Conservation (phyloP, 2,329 filamentous ascomycete species). For the Mycosphaerella sp. region DNA sequence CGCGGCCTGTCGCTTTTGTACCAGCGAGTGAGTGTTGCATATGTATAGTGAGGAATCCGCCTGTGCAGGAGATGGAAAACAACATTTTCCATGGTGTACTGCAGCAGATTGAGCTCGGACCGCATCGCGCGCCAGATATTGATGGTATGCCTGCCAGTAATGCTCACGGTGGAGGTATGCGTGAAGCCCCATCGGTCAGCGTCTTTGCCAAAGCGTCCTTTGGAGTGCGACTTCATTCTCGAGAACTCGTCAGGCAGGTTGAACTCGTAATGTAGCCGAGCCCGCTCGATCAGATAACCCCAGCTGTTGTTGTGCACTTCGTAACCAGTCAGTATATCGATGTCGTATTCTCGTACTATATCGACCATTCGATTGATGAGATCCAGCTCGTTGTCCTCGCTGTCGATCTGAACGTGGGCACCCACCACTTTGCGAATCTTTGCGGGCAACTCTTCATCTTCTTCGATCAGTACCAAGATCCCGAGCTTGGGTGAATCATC, state of each 20-base stretch:
- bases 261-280: slow-evolving; percentile 77
- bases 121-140: slow-evolving; percentile 97
- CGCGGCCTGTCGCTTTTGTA: slow-evolving; percentile 62
- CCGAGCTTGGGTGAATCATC: slow-evolving; percentile 65
- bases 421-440: slow-evolving; percentile 56
- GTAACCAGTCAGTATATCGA: slow-evolving; percentile 88
- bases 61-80: slow-evolving; percentile 83
- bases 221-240: slow-evolving; percentile 74
- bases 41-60: slow-evolving; percentile 80
- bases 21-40: slow-evolving; percentile 74
- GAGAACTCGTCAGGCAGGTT: slow-evolving; percentile 89
- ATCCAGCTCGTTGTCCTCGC: slow-evolving; percentile 75
- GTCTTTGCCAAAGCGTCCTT: slow-evolving; percentile 78
- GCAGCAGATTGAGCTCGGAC: slow-evolving; percentile 80
- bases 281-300: slow-evolving; percentile 92
- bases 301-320: slow-evolving; percentile 91
- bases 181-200: slow-evolving; percentile 90
- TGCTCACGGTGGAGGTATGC: slow-evolving; percentile 79
- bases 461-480: slow-evolving; percentile 56
- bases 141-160: slow-evolving; percentile 94
- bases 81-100: slow-evolving; percentile 96
- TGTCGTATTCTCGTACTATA: slow-evolving; percentile 75
- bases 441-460: slow-evolving; percentile 50
- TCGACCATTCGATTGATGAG: slow-evolving; percentile 79
- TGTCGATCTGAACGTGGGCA: slow-evolving; percentile 55